phyloP scores from a whole-genome alignment of 768 basidiomycete genomes.

The Cantharellus anzutake region DNA sequence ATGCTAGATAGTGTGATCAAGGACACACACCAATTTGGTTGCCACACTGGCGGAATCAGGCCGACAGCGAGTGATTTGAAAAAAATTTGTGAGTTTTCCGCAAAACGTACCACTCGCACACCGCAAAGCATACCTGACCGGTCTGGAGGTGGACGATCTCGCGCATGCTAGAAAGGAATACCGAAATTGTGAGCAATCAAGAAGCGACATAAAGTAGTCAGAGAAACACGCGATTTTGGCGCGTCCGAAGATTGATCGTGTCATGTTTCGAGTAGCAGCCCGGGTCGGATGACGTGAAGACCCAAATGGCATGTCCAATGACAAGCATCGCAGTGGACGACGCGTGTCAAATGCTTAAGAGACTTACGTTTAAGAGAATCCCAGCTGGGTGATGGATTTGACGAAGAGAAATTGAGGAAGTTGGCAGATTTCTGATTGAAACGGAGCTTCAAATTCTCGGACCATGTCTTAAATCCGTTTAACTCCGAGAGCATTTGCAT shows the following conservation, averaged over 20 bases:
- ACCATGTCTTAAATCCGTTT: too few relatives aligned
- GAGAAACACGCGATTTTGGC: neutral
- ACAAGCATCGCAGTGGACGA: too few relatives aligned
- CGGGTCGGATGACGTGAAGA: too few relatives aligned
- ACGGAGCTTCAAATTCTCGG: too few relatives aligned
- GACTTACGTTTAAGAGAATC: too few relatives aligned
- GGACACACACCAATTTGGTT: constrained; percentile 78
- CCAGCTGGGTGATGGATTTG: too few relatives aligned
- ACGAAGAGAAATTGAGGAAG: too few relatives aligned
- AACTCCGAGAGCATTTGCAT: too few relatives aligned
- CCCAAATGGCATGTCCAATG: too few relatives aligned
- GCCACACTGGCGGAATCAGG: constrained; percentile 45
- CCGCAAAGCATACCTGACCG: constrained; percentile 53
- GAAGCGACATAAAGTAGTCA: neutral
- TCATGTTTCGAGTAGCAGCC: neutral
- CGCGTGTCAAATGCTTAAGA: too few relatives aligned
- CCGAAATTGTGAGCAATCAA: neutral
- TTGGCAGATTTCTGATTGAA: too few relatives aligned
- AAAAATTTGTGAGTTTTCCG: neutral
- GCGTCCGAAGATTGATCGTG: neutral
- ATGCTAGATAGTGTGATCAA: neutral
- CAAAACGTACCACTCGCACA: too few relatives aligned
- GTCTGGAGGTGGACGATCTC: constrained; percentile 99
- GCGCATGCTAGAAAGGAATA: constrained; percentile 49
- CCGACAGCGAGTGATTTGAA: neutral